Conservation (phyloP, 1,284 basidiomycete genomes). For the Takashimella tepidaria region DNA sequence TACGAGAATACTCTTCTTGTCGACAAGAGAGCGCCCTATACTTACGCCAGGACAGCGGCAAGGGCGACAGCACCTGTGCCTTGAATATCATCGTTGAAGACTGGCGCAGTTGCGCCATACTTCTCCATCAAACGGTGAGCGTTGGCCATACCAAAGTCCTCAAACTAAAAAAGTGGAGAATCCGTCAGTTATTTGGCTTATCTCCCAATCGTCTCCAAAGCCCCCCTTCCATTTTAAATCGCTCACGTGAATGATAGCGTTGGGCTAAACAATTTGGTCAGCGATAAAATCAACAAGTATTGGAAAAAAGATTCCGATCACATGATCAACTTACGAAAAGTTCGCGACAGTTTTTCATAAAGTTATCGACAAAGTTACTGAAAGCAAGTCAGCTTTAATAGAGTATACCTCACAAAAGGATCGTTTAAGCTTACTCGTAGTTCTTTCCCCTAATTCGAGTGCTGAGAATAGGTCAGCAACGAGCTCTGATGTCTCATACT, state of each 20-base stretch:
- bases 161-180: conserved; percentile 41
- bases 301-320: not conserved
- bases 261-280: conserved; percentile 24
- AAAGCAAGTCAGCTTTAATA: not conserved
- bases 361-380: conserved; percentile 49
- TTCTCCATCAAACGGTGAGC: conserved; percentile 65
- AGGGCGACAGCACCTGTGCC: conserved; percentile 76
- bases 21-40: too few species aligned
- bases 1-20: too few species aligned
- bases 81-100: conserved; percentile 72
- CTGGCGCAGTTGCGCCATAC: conserved; percentile 52
- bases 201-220: too few species aligned
- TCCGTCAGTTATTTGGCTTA: too few species aligned
- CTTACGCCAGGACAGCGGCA: conserved; percentile 42
- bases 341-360: conserved; percentile 45
- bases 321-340: conserved; percentile 39
- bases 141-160: conserved; percentile 56
- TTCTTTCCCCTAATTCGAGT: conserved; percentile 48
- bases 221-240: not conserved
- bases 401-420: not conserved
- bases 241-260: conserved; percentile 31
- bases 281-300: not conserved
- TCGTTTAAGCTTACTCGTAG: conserved; percentile 34
- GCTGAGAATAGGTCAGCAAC: not conserved
- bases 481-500: not conserved